Evolutionary conservation across 2,329 filamentous ascomycete genomes (phyloP).

Genomic region (Hypoxylon sp.): DNA sequence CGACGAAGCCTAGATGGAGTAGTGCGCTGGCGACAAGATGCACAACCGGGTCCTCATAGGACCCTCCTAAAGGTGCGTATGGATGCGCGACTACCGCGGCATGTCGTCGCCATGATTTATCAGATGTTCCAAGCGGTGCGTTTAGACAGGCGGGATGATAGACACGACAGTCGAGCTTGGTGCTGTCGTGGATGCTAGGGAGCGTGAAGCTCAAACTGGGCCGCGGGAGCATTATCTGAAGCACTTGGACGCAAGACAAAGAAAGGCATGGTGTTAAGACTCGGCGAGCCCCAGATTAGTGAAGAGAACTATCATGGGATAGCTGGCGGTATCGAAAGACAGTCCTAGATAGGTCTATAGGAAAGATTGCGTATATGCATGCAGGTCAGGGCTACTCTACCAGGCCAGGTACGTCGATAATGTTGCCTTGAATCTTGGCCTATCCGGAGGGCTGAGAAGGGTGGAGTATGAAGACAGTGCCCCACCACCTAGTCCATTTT

Average conservation of each 20-base stretch:
- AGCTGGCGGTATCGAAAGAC: neutral
- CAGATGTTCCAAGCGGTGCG: constrained; percentile 45
- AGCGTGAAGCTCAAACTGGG: constrained; percentile 79
- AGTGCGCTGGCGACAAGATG: constrained; percentile 74
- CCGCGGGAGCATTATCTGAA: constrained; percentile 66
- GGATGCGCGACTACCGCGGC: constrained; percentile 82
- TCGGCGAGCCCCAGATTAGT: constrained; percentile 6
- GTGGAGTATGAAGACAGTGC: too few relatives aligned
- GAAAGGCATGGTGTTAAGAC: constrained; percentile 36
- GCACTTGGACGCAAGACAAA: constrained; percentile 18
- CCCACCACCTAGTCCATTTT: too few relatives aligned
- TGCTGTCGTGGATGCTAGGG: constrained; percentile 86
- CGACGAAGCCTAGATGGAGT: constrained; percentile 78
- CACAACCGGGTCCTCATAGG: constrained; percentile 86
- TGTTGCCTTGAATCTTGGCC: too few relatives aligned
- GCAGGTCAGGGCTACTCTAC: neutral
- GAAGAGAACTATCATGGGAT: constrained; percentile 6
- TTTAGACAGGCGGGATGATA: constrained; percentile 75
- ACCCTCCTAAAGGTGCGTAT: constrained; percentile 89
- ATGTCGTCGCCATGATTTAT: constrained; percentile 62
- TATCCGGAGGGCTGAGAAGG: too few relatives aligned
- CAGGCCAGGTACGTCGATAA: too few relatives aligned
- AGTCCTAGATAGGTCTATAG: neutral
- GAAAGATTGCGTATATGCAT: neutral
- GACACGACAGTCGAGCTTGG: constrained; percentile 82